Evolutionary conservation across 495 filamentous ascomycete species (phyloP).

Genomic region (Aspergillus baeticus): DNA sequence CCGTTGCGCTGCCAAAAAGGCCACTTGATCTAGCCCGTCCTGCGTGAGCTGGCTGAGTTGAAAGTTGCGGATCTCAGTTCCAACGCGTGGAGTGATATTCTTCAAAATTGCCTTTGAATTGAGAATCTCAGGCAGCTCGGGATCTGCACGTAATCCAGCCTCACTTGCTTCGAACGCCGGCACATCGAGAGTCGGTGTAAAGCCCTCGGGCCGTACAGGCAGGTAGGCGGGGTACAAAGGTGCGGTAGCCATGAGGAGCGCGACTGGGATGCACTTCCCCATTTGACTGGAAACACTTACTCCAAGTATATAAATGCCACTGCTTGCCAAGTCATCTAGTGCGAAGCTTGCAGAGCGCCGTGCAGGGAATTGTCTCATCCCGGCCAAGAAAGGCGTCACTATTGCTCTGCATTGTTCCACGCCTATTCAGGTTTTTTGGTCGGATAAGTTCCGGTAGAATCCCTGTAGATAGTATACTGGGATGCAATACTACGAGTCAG

Average conservation of each 20-base stretch:
- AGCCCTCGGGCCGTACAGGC: conserved; percentile 6
- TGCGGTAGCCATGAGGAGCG: conserved; percentile 1
- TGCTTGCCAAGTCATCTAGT: background rate
- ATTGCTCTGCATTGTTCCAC: background rate
- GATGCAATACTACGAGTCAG: background rate
- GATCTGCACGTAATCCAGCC: conserved; percentile 12
- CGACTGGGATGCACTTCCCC: background rate
- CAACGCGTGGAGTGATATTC: conserved; percentile 10
- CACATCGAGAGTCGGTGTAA: conserved; percentile 8
- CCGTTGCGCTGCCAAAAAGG: conserved; percentile 10
- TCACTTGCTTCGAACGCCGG: background rate
- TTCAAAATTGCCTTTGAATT: background rate
- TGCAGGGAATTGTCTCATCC: conserved; percentile 5
- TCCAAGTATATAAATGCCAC: background rate
- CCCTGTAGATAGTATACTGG: background rate
- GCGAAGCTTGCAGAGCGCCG: background rate
- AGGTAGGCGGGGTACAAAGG: conserved; percentile 11
- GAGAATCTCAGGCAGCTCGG: background rate
- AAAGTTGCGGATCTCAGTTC: conserved; percentile 7
- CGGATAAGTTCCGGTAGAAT: background rate
- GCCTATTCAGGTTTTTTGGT: background rate
- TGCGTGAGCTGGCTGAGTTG: conserved; percentile 8
- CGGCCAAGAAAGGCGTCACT: conserved; percentile 10
- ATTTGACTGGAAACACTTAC: background rate
- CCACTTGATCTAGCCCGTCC: conserved; percentile 4